Base-by-base conservation (phyloP, 2,329 filamentous ascomycete species). In the Stachybotrys elegans region DNA sequence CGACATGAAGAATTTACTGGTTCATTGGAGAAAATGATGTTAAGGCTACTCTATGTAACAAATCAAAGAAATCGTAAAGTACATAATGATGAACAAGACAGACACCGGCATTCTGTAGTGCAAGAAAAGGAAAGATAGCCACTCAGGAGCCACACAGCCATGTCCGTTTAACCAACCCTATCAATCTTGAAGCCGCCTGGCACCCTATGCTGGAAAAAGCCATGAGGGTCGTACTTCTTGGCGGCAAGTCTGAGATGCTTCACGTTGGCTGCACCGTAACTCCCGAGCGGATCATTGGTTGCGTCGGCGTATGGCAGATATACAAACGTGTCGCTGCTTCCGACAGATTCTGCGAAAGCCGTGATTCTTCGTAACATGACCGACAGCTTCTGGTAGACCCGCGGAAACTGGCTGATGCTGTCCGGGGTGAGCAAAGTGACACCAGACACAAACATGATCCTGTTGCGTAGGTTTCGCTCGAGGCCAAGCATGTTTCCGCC, bases 221-320 rank as follows among this genome's bases (percentile, higher is more conserved):
- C 50, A 5, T 50, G 44, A 3, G 61, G 57, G 14, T 63, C 61
- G 19, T 60, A 63, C 13, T 48, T 51, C 4, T 51, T 48, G 7
- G 56, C 55, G 8, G 57, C 58, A 5, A 50, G 44, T 22, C 50
- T 52, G 35, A 66, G 52, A 17, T 53, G 45, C 21, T 51, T 27
- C 16, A 61, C 46, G 21, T 55, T 60, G 6, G 46, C 46, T 5
- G 43, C 38, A 1, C 62, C 60, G 16, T 63, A 64, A 21, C 50
- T 59, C 3, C 44, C 46, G 9, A 65, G 48, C 1, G 57, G 53
- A 22, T 60, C 52, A 42, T 64, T 57, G 8, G 47, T 50, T 12
- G 45, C 43, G 17, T 51, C 52, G n/a, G 61, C 59, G 40, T 65
- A 64, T 43, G 62, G 62, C 27, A 63, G 48, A 47, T 64, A 65